Evolutionary conservation across 176 grass and related monocot genomes (phyloP).

Genomic region (Triticum timopheevii): DNA sequence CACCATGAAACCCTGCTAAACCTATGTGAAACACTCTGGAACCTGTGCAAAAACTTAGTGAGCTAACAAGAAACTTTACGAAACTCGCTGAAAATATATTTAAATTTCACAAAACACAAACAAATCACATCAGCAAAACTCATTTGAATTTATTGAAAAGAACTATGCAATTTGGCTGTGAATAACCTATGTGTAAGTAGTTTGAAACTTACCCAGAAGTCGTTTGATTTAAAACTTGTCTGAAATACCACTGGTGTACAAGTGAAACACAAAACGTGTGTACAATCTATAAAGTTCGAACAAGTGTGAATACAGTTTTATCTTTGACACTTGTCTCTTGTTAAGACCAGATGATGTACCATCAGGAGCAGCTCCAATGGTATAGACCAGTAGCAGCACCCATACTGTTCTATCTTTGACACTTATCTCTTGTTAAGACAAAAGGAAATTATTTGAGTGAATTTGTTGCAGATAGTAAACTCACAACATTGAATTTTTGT

Average conservation of each 20-base stretch:
- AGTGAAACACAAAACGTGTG: neutral
- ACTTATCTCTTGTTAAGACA: neutral
- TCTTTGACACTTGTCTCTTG: too few relatives aligned
- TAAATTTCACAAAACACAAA: conserved; percentile 7
- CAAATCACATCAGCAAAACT: neutral
- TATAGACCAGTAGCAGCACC: neutral
- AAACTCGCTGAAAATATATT: neutral
- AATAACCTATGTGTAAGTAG: neutral
- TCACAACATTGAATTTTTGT: neutral
- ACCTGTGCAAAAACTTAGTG: neutral
- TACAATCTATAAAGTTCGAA: neutral
- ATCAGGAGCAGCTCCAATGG: neutral
- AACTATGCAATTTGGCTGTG: neutral
- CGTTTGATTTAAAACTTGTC: neutral
- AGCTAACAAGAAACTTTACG: neutral
- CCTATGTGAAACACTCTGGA: neutral
- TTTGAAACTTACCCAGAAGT: neutral
- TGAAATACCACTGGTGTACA: conserved; percentile 1
- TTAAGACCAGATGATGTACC: neutral
- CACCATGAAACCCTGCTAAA: neutral
- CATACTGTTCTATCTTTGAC: neutral
- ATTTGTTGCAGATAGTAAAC: neutral
- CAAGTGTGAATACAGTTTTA: neutral
- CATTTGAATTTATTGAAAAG: neutral
- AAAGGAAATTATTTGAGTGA: neutral